phyloP scores from a whole-genome alignment of 2,329 filamentous ascomycete species.

The Exophiala oligosperma region DNA sequence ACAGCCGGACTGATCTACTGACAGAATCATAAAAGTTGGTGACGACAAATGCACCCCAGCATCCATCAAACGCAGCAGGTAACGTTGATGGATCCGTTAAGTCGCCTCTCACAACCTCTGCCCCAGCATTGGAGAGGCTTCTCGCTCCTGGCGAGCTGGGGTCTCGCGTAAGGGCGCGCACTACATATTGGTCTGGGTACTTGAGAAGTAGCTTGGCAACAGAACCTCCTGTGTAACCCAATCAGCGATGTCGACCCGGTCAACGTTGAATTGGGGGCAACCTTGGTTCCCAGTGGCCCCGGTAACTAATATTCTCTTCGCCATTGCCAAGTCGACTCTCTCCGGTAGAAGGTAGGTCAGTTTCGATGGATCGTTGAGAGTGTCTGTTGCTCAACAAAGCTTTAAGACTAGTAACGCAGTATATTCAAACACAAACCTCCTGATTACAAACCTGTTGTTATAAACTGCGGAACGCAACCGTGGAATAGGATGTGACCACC shows the following conservation, averaged over 20 bases:
- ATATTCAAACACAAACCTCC: no score
- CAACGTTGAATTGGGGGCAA: background rate
- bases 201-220: slow-evolving; percentile 32
- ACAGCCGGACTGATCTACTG: background rate
- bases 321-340: background rate
- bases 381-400: no score
- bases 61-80: slow-evolving; percentile 9
- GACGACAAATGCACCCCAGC: slow-evolving; percentile 25
- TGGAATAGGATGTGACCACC: no score
- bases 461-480: no score
- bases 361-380: no score
- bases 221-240: slow-evolving; percentile 26
- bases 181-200: slow-evolving; percentile 27
- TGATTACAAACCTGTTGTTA: no score
- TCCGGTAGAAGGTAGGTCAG: no score
- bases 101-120: slow-evolving; percentile 31
- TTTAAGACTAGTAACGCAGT: no score
- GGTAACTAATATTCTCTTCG: background rate
- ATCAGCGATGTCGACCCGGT: background rate
- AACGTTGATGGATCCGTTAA: slow-evolving; percentile 22
- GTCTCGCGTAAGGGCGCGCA: slow-evolving; percentile 33
- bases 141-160: slow-evolving; percentile 27
- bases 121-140: slow-evolving; percentile 27
- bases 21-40: slow-evolving; percentile 25
- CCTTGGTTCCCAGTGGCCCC: background rate